These are phyloP conservation scores for Persicaria maculosa DNA, from an alignment of 148 eudicot species.

Conservation along the genomic window DNA sequence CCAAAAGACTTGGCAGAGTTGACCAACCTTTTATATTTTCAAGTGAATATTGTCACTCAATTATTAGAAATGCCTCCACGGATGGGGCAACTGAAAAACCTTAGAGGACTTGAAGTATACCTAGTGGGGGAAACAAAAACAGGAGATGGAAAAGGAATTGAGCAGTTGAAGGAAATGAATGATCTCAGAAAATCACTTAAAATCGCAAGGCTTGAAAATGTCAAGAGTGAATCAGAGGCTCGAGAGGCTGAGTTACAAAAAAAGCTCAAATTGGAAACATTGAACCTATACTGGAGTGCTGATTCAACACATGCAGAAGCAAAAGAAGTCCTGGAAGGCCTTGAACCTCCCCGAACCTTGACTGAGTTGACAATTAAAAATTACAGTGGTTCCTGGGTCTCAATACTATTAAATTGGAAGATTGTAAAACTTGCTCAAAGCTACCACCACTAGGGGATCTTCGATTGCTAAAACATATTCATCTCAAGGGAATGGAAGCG, in stretches of 20 bases:
- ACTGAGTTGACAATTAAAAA: neutral
- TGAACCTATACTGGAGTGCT: neutral
- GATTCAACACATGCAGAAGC: neutral
- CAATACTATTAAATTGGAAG: neutral
- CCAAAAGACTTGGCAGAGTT: neutral
- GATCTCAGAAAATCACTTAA: neutral
- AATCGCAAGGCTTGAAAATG: neutral
- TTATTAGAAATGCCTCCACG: neutral
- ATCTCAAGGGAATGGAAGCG: neutral
- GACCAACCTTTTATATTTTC: neutral
- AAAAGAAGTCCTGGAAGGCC: neutral
- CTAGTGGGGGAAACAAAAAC: neutral
- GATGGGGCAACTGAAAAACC: neutral
- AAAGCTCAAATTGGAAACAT: neutral
- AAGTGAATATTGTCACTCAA: neutral
- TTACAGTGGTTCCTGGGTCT: neutral
- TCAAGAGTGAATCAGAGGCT: neutral
- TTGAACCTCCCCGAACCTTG: neutral
- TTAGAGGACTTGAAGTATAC: neutral
- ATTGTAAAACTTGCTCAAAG: neutral
- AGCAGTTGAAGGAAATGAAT: neutral
- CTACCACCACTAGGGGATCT: neutral
- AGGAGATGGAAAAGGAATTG: neutral
- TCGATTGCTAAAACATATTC: neutral
- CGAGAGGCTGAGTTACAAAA: neutral